Evolutionary conservation across 768 basidiomycete genomes (phyloP).

Genomic region (Boletus pseudopeckii): DNA sequence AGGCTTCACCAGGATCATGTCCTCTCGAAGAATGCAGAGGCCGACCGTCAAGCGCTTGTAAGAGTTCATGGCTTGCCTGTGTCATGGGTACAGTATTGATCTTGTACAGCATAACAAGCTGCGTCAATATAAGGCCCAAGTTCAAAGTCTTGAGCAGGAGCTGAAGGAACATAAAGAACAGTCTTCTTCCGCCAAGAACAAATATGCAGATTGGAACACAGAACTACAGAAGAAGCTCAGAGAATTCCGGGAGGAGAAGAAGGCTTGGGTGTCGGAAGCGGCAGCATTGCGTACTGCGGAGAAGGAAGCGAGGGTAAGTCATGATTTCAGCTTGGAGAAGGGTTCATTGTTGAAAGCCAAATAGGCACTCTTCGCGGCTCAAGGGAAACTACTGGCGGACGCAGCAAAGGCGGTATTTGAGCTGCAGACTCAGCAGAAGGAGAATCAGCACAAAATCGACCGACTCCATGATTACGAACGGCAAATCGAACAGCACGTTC

Average conservation of each 20-base stretch:
- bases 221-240: conserved; percentile 76
- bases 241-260: conserved; percentile 76
- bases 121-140: conserved; percentile 69
- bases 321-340: neutral
- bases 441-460: conserved; percentile 77
- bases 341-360: neutral
- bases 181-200: conserved; percentile 67
- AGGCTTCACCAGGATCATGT: conserved; percentile 72
- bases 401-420: conserved; percentile 67
- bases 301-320: conserved; percentile 61
- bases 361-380: conserved; percentile 65
- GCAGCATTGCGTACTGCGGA: conserved; percentile 64
- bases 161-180: conserved; percentile 72
- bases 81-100: conserved; percentile 5
- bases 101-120: conserved; percentile 70
- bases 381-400: conserved; percentile 65
- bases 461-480: conserved; percentile 80
- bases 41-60: conserved; percentile 79
- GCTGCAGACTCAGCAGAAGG: conserved; percentile 71
- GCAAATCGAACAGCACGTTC: conserved; percentile 80
- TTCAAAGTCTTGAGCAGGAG: conserved; percentile 62
- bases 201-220: conserved; percentile 80
- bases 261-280: conserved; percentile 68
- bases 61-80: conserved; percentile 22
- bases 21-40: conserved; percentile 69